Conservation (phyloP, 768 basidiomycete genomes). For the Thelephora ganbajun region DNA sequence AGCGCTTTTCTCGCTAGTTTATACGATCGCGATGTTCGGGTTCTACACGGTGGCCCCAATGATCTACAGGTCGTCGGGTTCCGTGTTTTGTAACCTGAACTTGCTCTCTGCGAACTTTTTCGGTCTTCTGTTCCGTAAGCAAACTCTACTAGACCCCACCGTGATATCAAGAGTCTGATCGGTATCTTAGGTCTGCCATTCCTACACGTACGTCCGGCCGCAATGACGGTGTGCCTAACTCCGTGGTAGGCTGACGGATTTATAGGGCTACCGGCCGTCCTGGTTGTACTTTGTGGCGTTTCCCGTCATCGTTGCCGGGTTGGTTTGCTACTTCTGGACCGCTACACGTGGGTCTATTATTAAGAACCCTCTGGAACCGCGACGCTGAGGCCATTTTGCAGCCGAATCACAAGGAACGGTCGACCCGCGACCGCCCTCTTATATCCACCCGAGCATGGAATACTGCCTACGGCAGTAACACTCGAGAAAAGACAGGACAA, state of each 20-base stretch:
- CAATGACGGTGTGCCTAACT: constrained; percentile 7
- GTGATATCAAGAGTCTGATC: too few relatives aligned
- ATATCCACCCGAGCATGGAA: constrained; percentile 22
- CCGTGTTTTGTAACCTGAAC: too few relatives aligned
- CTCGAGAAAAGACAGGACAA: too few relatives aligned
- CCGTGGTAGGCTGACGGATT: not conserved
- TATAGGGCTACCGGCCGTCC: constrained; percentile 66
- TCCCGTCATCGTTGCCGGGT: constrained; percentile 50
- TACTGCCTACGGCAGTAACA: too few relatives aligned
- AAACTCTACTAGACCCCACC: too few relatives aligned
- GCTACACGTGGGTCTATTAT: constrained; percentile 49
- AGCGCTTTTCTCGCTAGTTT: too few relatives aligned
- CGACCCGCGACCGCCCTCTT: constrained; percentile 45
- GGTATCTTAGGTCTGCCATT: constrained; percentile 27
- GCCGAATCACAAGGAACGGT: constrained; percentile 64
- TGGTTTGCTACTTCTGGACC: constrained; percentile 80
- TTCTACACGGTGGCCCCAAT: too few relatives aligned
- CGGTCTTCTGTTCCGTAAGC: constrained; percentile 56
- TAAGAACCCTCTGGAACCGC: not conserved
- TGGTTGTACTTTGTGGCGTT: constrained; percentile 86
- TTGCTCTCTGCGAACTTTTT: constrained; percentile 20
- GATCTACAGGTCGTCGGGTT: too few relatives aligned
- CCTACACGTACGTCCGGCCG: constrained; percentile 29
- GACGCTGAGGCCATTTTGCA: constrained; percentile 13
- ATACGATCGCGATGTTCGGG: too few relatives aligned